phyloP scores from a whole-genome alignment of 2,329 filamentous ascomycete genomes.

The Fusarium dlaminii region DNA sequence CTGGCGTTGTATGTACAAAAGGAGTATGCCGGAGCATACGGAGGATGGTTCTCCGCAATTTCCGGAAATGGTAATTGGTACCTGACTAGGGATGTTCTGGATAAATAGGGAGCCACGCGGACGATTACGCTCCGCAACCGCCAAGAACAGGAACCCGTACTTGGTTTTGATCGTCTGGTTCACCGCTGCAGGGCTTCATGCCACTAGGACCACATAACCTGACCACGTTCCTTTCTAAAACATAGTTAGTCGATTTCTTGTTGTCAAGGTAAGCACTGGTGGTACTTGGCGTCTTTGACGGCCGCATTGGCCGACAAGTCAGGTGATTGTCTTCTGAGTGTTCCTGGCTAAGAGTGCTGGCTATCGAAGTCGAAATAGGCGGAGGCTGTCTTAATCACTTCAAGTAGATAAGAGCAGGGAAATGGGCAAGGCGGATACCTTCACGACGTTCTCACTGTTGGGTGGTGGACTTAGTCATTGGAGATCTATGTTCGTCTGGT shows the following conservation, averaged over 20 bases:
- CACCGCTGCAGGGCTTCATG: background rate
- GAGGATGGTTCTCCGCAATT: background rate
- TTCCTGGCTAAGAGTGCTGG: fast-evolving
- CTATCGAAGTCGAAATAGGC: background rate
- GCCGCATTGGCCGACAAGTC: background rate
- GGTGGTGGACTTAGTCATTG: too few relatives aligned
- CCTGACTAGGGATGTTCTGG: background rate
- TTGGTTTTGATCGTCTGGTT: fast-evolving
- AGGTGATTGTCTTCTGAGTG: fast-evolving
- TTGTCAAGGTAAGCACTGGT: too few relatives aligned
- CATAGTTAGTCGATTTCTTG: background rate
- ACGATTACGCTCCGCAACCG: background rate
- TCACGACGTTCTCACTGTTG: background rate
- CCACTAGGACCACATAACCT: background rate
- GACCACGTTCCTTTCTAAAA: background rate
- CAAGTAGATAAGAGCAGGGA: too few relatives aligned
- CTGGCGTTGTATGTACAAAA: background rate
- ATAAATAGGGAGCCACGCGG: background rate
- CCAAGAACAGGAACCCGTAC: background rate
- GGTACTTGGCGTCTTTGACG: too few relatives aligned
- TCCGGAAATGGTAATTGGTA: background rate
- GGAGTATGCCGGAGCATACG: background rate
- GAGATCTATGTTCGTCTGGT: background rate
- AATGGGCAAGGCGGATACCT: too few relatives aligned
- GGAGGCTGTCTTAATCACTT: too few relatives aligned